Percentiles rank a stretch among this genome's conserved stretches.
These are phyloP conservation scores for Tetrapisispora iriomotensis DNA, from an alignment of 805 yeast genomes.

Conservation along the genomic window DNA sequence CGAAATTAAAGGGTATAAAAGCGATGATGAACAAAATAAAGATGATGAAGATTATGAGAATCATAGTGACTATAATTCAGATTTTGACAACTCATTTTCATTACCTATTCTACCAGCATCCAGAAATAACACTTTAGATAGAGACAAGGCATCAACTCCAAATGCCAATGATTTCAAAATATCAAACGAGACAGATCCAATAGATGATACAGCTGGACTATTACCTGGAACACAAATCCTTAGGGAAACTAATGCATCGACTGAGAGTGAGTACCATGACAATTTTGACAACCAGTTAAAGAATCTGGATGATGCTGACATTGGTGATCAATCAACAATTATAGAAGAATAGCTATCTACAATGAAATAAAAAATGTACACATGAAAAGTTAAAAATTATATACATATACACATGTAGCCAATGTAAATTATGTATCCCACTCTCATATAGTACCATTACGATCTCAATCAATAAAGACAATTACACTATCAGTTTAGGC, in stretches of 20 bases:
- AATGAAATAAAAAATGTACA: too few relatives aligned
- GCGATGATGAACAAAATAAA: constrained; percentile 2
- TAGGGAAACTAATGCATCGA: not conserved
- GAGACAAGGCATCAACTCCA: not conserved
- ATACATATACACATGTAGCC: too few relatives aligned
- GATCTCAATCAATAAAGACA: too few relatives aligned
- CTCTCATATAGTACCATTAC: too few relatives aligned
- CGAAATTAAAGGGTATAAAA: constrained; percentile 1
- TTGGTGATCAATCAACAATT: constrained; percentile 1
- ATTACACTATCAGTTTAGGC: too few relatives aligned
- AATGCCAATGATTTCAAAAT: too few relatives aligned
- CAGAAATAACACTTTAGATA: not conserved
- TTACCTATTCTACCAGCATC: constrained; percentile 31
- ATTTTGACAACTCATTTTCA: constrained; percentile 43
- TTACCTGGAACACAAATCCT: not conserved
- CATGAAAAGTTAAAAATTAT: too few relatives aligned
- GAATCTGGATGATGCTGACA: not conserved
- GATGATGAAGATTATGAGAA: constrained; percentile 7
- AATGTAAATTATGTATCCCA: too few relatives aligned
- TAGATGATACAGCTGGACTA: not conserved
- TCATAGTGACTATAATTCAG: constrained; percentile 5
- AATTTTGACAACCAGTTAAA: not conserved
- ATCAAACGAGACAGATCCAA: too few relatives aligned
- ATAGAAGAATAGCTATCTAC: too few relatives aligned
- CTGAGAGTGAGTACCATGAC: not conserved